Evolutionary conservation across 1,139 yeast genomes (phyloP).

Genomic region (Yamadazyma kanchanaburiensis): DNA sequence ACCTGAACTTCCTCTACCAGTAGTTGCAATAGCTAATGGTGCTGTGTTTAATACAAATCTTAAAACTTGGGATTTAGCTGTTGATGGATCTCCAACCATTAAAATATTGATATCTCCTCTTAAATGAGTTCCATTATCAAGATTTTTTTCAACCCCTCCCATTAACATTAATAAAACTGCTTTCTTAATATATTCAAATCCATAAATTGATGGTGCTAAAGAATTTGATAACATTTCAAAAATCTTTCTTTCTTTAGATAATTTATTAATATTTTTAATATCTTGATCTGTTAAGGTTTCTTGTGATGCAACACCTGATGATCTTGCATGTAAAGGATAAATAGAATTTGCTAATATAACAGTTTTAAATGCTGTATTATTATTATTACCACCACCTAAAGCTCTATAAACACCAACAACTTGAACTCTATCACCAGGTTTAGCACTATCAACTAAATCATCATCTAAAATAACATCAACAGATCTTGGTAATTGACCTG

Average conservation of each 20-base stretch:
- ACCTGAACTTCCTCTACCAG: slow-evolving; percentile 99
- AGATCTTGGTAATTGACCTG: slow-evolving; percentile 94
- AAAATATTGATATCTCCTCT: slow-evolving; percentile 96
- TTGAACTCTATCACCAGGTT: slow-evolving; percentile 96
- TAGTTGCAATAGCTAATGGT: slow-evolving; percentile 92
- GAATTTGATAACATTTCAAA: slow-evolving; percentile 82
- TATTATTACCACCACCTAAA: slow-evolving; percentile 74
- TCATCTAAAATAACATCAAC: slow-evolving; percentile 90
- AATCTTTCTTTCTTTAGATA: slow-evolving; percentile 63
- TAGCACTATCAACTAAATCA: slow-evolving; percentile 85
- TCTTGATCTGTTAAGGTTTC: slow-evolving; percentile 79
- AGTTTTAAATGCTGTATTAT: slow-evolving; percentile 70
- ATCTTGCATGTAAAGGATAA: slow-evolving; percentile 83
- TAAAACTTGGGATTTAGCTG: slow-evolving; percentile 94
- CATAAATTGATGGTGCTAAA: slow-evolving; percentile 93
- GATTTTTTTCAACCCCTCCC: slow-evolving; percentile 93
- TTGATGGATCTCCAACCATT: slow-evolving; percentile 99
- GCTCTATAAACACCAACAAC: slow-evolving; percentile 93
- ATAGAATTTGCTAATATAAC: slow-evolving; percentile 84
- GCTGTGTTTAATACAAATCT: slow-evolving; percentile 95
- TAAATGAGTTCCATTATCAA: slow-evolving; percentile 93
- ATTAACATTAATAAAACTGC: slow-evolving; percentile 88
- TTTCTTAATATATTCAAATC: slow-evolving; percentile 85
- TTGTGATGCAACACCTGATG: slow-evolving; percentile 78
- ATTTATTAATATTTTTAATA: slow-evolving; percentile 78